Evolutionary conservation across 768 basidiomycete genomes (phyloP).

Genomic region (Goffeauzyma gilvescens): DNA sequence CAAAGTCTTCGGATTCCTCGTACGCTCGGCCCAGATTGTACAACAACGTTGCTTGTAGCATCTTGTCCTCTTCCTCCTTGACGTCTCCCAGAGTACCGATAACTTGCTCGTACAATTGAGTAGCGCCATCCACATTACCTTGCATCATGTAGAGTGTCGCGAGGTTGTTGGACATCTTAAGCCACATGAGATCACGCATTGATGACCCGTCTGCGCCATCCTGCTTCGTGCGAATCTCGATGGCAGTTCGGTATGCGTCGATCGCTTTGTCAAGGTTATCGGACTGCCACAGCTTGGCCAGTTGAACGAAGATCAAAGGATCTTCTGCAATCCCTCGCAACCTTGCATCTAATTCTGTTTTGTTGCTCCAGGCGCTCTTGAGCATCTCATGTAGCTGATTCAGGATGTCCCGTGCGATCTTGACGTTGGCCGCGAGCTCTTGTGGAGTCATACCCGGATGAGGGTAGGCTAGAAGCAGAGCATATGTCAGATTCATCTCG

Average conservation of each 20-base stretch:
- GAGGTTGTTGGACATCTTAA: conserved; percentile 61
- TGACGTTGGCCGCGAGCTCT: conserved; percentile 53
- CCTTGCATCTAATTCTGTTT: conserved; percentile 28
- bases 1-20: conserved; percentile 59
- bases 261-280: conserved; percentile 56
- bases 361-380: conserved; percentile 33
- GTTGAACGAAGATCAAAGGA: conserved; percentile 72
- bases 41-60: conserved; percentile 56
- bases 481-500: conserved; percentile 75
- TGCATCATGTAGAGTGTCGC: conserved; percentile 58
- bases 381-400: conserved; percentile 36
- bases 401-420: conserved; percentile 60
- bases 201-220: conserved; percentile 19
- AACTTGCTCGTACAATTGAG: conserved; percentile 26
- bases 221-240: conserved; percentile 35
- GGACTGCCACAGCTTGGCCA: conserved; percentile 71
- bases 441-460: conserved; percentile 58
- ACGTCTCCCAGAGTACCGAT: conserved; percentile 16
- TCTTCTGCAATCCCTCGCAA: conserved; percentile 52
- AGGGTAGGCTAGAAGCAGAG: conserved; percentile 64
- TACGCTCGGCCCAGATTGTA: conserved; percentile 86
- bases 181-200: conserved; percentile 35
- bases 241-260: conserved; percentile 54
- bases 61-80: conserved; percentile 20
- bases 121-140: conserved; percentile 29